Evolutionary conservation across 176 grass and related monocot species (phyloP).

Genomic region (Aegilops sharonensis): DNA sequence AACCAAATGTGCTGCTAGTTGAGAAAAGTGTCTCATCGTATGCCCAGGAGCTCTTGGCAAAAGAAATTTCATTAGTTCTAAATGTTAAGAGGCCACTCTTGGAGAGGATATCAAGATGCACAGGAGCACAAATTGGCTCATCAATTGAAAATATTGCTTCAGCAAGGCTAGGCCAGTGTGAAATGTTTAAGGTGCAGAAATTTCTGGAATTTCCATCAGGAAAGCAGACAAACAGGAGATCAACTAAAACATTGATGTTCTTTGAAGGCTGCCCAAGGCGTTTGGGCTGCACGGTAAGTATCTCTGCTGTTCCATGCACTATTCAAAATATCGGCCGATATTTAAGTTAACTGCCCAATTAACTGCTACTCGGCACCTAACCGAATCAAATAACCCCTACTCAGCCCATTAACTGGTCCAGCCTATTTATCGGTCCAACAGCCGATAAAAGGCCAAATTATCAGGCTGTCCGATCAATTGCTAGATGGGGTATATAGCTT

Average conservation of each 20-base stretch:
- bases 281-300: slow-evolving; percentile 90
- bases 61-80: slow-evolving; percentile 87
- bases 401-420: too few relatives aligned
- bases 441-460: too few relatives aligned
- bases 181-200: slow-evolving; percentile 76
- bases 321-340: too few relatives aligned
- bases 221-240: slow-evolving; percentile 43
- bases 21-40: slow-evolving; percentile 89
- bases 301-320: neutral
- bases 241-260: slow-evolving; percentile 85
- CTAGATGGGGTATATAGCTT: too few relatives aligned
- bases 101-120: slow-evolving; percentile 92
- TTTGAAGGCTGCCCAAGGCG: slow-evolving; percentile 90
- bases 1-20: slow-evolving; percentile 84
- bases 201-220: slow-evolving; percentile 46
- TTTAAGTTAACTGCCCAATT: too few relatives aligned
- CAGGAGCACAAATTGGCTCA: slow-evolving; percentile 81
- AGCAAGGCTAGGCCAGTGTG: slow-evolving; percentile 65
- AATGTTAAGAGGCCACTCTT: slow-evolving; percentile 89
- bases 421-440: too few relatives aligned
- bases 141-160: slow-evolving; percentile 62
- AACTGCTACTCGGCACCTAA: too few relatives aligned
- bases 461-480: too few relatives aligned
- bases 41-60: slow-evolving; percentile 79
- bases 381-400: too few relatives aligned